phyloP scores from a whole-genome alignment of 2,329 filamentous ascomycete genomes.

The Apiospora pterosperma region DNA sequence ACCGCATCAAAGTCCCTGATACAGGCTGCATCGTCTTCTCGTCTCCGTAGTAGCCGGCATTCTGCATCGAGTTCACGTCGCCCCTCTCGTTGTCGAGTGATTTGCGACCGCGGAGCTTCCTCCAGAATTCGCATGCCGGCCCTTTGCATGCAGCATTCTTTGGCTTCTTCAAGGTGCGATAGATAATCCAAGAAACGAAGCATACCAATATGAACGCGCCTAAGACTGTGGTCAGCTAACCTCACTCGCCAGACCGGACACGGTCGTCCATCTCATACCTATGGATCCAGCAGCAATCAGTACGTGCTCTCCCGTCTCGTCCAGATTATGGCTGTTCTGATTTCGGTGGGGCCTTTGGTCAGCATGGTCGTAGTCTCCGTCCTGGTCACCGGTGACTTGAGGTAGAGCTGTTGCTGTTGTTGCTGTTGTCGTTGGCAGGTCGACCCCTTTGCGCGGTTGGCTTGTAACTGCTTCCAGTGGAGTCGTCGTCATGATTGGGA shows the following conservation, averaged over 20 bases:
- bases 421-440: background rate
- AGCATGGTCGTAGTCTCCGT: conserved; percentile 2
- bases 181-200: conserved; percentile 42
- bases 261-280: conserved; percentile 18
- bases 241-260: background rate
- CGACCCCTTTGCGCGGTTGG: conserved; percentile 10
- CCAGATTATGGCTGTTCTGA: conserved; percentile 13
- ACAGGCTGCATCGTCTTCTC: conserved; percentile 12
- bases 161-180: conserved; percentile 33
- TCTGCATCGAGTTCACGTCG: conserved; percentile 18
- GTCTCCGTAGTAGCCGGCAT: conserved; percentile 18
- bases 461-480: conserved; percentile 5
- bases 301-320: conserved; percentile 26
- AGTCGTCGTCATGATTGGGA: conserved; percentile 3
- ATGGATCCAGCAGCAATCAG: conserved; percentile 33
- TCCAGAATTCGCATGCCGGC: conserved; percentile 15
- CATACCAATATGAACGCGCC: conserved; percentile 43
- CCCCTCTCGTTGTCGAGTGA: conserved; percentile 9
- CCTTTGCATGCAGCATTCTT: too few relatives aligned
- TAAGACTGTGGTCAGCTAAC: conserved; percentile 15
- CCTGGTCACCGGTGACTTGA: background rate
- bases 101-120: conserved; percentile 9
- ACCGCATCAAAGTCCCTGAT: conserved; percentile 10
- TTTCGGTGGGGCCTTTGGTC: background rate
- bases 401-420: background rate